Base-by-base conservation (phyloP, 1,139 yeast genomes). In the Lodderomyces parapsilosis region DNA sequence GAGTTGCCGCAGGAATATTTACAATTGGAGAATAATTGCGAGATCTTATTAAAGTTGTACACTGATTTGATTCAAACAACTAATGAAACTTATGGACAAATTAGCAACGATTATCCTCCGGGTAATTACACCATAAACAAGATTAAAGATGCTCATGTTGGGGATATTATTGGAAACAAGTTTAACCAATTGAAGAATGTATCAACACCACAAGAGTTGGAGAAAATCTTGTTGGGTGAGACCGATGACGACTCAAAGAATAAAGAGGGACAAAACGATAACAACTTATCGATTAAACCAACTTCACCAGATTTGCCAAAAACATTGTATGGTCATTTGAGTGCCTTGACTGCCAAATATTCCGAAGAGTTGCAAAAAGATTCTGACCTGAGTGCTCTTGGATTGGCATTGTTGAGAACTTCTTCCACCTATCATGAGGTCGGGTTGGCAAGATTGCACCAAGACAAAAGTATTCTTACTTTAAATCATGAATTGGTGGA, bases 1-100 rank as follows among this genome's bases (percentile, higher is more conserved):
- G 88, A 85, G 58, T 71, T 86, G 44, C 95, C 95, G 32, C 76
- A 77, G 39, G 90, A 85, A 51, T 86, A 86, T 62, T 71, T 79
- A 49, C 74, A 76, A 47, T 69, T 86, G 53, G 94, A 86, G 60
- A 68, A 74, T 48, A 78, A 78, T 55, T 82, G 85, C 48, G 93
- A 83, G 61, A 71, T 78, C 43, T 67, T 83, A 51, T 78, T 80
- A 57, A 71, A 71, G 44, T 75, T 81, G 49, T 81, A 81, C 63
- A 78, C 80, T 49, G 81, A 80, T 58, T 68, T 82, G 50, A 68
- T 83, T 43, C 70, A 73, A 23, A 78, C 80, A 52, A 78, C 86
- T 36, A 62, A 63, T 48, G 81, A 75, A 45, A 84, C 86, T 45
- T 84, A 76, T 56, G 85, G 74, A 53, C 74, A 81, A 46, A 81